Evolutionary conservation across 2,329 filamentous ascomycete species (phyloP), one percentile per base, ranked within the genome.

Genomic region (Colletotrichum eremochloae): DNA sequence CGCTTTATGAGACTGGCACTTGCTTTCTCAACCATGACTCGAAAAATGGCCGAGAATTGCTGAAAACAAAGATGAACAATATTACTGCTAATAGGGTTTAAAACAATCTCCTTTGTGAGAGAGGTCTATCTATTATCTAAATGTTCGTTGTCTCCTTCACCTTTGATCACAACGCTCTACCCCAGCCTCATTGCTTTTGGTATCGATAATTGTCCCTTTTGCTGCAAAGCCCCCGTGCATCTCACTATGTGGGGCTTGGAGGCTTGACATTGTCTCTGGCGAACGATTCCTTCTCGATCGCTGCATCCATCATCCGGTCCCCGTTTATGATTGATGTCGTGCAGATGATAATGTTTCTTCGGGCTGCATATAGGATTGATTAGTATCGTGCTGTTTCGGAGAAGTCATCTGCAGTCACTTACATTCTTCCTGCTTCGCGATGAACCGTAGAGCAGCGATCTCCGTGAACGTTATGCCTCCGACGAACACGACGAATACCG

Each of bases 391-490:
- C n/a, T 52, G 24, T 40, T 36, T 38, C 18, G 31, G 14, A n/a
- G 42, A 9, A 14, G 18, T 4, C 33, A 18, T 33, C 62, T 18
- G 18, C 24, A 46, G 44, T n/a, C 50, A 46, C 46, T 76, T 79
- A 91, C 90, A 88, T 86, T 93, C 89, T 90, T 96, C 92, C 81
- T 96, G 92, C 79, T 91, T 91, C 12, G 93, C 94, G 76, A 99
- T 92, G 80, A 97, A 98, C 67, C 97, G 89, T 79, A 99, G 81
- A 29, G 97, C 96, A 52, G 97, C 95, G 80, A 99, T 96, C 82
- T 99, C 96, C 0, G 96, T 96, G 79, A 97, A 97, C 0, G 95
- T 98, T 67, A 99, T 93, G 2, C 96, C 97, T n/a, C 96, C 96
- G 24, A 99, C 85, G 82, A 98, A 98, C 76, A 98, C 97, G n/a